These are phyloP conservation scores for Agarophyton chilense DNA, from an alignment of 23 red algal species.

Conservation along the genomic window DNA sequence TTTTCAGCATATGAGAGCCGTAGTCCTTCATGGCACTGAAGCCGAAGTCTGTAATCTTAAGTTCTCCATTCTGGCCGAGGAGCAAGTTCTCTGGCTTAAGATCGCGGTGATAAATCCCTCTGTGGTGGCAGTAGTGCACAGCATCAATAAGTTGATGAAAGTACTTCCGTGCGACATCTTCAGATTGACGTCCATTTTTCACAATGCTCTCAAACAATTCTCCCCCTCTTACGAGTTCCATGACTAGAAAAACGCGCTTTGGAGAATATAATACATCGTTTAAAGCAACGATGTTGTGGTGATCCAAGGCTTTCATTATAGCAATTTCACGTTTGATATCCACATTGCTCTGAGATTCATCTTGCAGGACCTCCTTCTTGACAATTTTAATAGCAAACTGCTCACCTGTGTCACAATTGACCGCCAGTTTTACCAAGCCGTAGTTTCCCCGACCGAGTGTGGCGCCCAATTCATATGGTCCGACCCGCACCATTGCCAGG, in stretches of 20 bases:
- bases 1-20: slow-evolving; percentile 70
- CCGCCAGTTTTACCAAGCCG: slow-evolving; percentile 85
- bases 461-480: slow-evolving; percentile 76
- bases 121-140: slow-evolving; percentile 88
- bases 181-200: slow-evolving; percentile 65
- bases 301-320: slow-evolving; percentile 85
- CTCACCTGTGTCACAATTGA: slow-evolving; percentile 84
- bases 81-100: slow-evolving; percentile 80
- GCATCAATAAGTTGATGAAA: slow-evolving; percentile 88
- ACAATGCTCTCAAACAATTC: slow-evolving; percentile 84
- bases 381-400: slow-evolving; percentile 92
- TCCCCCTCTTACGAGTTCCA: slow-evolving; percentile 87
- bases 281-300: slow-evolving; percentile 81
- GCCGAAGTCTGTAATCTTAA: slow-evolving; percentile 96
- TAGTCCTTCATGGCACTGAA: slow-evolving; percentile 90
- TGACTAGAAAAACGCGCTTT: slow-evolving; percentile 82
- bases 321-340: slow-evolving; percentile 86
- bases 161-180: slow-evolving; percentile 65
- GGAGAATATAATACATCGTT: slow-evolving; percentile 85
- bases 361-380: slow-evolving; percentile 76
- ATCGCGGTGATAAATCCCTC: slow-evolving; percentile 82
- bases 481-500: slow-evolving; percentile 71
- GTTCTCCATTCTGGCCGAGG: slow-evolving; percentile 72
- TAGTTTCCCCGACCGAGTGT: slow-evolving; percentile 85
- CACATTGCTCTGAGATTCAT: slow-evolving; percentile 65